Base-by-base conservation (phyloP, 2,329 filamentous ascomycete genomes). In the Ophiocordyceps australis region DNA sequence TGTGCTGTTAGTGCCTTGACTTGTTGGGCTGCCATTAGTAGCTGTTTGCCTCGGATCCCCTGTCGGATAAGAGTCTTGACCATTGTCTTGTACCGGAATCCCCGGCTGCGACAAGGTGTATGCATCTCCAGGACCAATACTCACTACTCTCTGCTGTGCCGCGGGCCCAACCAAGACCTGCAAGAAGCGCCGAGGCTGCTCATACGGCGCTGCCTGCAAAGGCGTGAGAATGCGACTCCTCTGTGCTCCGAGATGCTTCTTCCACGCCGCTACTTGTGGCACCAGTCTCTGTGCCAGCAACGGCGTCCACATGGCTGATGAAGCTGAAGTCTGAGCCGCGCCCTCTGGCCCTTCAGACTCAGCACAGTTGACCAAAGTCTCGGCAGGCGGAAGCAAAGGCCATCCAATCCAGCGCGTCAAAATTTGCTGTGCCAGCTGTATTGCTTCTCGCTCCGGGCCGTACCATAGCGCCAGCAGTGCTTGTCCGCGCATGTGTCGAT, bases 351-450 rank as follows among this genome's bases (percentile, higher is more conserved):
- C 5, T 23, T 15, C 10, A 7, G 13, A 7, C 14, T 14, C 7
- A 23, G 13, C 14, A 23, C 5, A 9, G 13, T 5, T 13, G 13
- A 13, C 16, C 15, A 24, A n/a, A 8, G 15, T 17, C 11, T 7
- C 16, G 6, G 15, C 17, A 19, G 47, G 45, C 14, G 57, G 57
- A 23, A 60, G 36, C 7, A 57, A 46, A 4, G 49, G 46, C 38
- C 46, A 54, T 23, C 42, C 35, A 15, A 42, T 39, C 54, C 55
- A 61, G n/a, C 49, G 51, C 24, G 48, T 45, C 17, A 57, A 37
- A 36, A 59, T 39, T 16, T 40, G 42, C 38, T 50, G 46, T 15
- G 47, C 42, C 23, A 47, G 41, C 20, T 38, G 42, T 29, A 59
- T 38, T 7, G 43, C 38, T 7, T 44, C 37, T 16, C 40, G 38